Evolutionary conservation across 2,329 filamentous ascomycete species (phyloP).

Genomic region (Aureobasidium subglaciale): DNA sequence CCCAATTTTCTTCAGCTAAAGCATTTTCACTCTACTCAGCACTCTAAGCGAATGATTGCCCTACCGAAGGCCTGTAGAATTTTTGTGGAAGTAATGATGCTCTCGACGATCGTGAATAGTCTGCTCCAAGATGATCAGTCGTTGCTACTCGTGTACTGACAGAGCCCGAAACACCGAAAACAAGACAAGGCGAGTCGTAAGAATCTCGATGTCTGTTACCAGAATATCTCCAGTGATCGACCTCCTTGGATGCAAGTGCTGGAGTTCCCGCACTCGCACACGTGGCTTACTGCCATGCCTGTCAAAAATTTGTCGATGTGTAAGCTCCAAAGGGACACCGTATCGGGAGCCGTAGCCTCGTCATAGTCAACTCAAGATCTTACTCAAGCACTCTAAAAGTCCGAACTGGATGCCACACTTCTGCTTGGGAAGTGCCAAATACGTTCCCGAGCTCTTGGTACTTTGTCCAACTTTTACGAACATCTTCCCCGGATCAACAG

Average conservation of each 20-base stretch:
- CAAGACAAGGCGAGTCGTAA: background rate
- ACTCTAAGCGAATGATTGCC: conserved; percentile 10
- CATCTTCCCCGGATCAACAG: conserved; percentile 11
- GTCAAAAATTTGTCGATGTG: background rate
- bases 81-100: conserved; percentile 7
- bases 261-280: conserved; percentile 2
- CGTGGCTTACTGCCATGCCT: conserved; percentile 2
- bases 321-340: background rate
- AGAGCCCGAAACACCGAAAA: background rate
- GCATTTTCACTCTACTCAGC: conserved; percentile 11
- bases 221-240: background rate
- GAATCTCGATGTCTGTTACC: background rate
- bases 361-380: background rate
- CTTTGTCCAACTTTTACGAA: background rate
- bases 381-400: background rate
- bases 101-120: background rate
- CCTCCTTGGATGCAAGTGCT: background rate
- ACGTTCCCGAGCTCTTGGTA: background rate
- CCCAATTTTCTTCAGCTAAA: conserved; percentile 11
- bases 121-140: background rate
- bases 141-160: background rate
- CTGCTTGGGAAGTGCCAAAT: background rate
- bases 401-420: background rate
- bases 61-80: conserved; percentile 8
- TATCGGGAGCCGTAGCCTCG: background rate